A percentile compares a stretch with the other conserved stretches of the same genome.
Conservation (phyloP, 2,329 filamentous ascomycete species). For the Emericellopsis cladophorae region DNA sequence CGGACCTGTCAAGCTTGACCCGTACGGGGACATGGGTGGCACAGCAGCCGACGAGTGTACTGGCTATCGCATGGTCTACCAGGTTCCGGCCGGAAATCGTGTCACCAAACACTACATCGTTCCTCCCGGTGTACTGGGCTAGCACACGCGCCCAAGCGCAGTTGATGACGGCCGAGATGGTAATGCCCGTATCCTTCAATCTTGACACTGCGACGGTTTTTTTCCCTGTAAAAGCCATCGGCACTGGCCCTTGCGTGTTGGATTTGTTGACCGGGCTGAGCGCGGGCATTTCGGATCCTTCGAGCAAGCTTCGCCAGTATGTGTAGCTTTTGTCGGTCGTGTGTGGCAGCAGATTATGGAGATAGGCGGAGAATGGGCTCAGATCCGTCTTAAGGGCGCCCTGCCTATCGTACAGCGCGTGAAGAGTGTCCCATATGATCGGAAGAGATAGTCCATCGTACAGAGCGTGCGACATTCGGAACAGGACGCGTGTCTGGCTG, state of each 20-base stretch:
- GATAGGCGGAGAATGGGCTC: constrained; percentile 7
- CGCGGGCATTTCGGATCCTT: constrained; percentile 6
- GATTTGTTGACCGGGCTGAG: background rate
- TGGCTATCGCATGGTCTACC: constrained; percentile 1
- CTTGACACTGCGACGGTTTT: constrained; percentile 1
- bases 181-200: constrained; percentile 2
- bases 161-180: constrained; percentile 3
- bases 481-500: constrained; percentile 5
- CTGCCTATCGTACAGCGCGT: constrained; percentile 5
- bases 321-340: constrained; percentile 1
- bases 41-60: constrained; percentile 4
- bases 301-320: constrained; percentile 1
- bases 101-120: constrained; percentile 10
- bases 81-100: constrained; percentile 7
- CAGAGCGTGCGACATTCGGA: constrained; percentile 9
- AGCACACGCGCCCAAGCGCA: constrained; percentile 10
- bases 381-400: constrained; percentile 3
- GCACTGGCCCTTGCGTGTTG: constrained; percentile 1
- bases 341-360: constrained; percentile 4
- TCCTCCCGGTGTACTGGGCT: constrained; percentile 5
- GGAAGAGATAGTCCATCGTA: constrained; percentile 10
- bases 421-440: constrained; percentile 6
- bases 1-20: constrained; percentile 2
- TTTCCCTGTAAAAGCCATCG: constrained; percentile 2
- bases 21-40: constrained; percentile 3